Base-by-base conservation (phyloP, 768 basidiomycete genomes). In the Galerina sulciceps region DNA sequence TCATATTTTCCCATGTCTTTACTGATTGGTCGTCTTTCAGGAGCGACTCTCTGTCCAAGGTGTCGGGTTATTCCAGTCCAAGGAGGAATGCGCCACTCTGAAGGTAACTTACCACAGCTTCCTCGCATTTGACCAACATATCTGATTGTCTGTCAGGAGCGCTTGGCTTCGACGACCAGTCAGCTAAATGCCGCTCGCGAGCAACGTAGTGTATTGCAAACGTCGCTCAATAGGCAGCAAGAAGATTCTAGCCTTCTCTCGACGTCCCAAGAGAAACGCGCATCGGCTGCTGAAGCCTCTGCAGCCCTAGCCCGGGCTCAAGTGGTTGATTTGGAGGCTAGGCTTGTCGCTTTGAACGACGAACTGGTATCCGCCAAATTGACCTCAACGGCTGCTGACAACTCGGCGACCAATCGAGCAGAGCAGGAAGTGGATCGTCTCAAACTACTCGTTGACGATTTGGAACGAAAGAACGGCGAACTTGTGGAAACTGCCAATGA, bases 251-350 rank as follows among this genome's bases (percentile, higher is more conserved):
- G 68, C 60, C 73, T 53, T 35, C 58, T 74, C 6, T 36, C 68
- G 6, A 59, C 68, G 34, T 63, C 68, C 2, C 69, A 74, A 59
- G 67, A 65, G 38, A 68, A 62, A 45, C 69, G 74, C 1, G 69
- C 71, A 1, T 55, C 57, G 22, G 54, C 55, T 14, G 69, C 74
- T 1, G 76, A 77, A 63, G 62, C 59, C 17, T 63, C 69, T 0
- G 62, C 62, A 35, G 55, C 50, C 1, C 65, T 68, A 4, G 63
- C 48, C 5, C 55, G 57, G 26, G 42, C 36, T 15, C 59, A 61
- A 10, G 18, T 63, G 10, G 23, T 17, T 13, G 35, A 63, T 2
- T 14, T 51, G 43, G 55, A 58, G 43, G 17, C 41, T 9, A 53
- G 48, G n/a, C 11, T 62, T 3, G 43, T 17, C 1, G 10, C 54